Evolutionary conservation across 352 stramenopile species (phyloP), one percentile per base, ranked within the genome.

Genomic region (Stramenopiles sp.): DNA sequence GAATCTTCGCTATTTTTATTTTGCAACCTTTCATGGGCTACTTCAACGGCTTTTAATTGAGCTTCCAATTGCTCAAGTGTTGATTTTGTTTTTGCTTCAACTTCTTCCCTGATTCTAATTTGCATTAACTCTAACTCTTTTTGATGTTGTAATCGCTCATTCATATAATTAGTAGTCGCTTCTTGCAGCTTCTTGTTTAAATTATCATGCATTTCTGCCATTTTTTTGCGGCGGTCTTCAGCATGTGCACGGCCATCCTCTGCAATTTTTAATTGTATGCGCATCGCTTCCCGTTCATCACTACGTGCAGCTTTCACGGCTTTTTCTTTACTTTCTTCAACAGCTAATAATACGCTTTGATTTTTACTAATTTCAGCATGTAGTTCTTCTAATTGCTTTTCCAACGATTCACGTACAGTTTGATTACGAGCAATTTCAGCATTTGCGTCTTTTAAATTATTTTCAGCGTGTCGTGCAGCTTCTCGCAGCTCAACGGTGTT

Each of bases 301-400:
- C 27, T 20, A 20, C 53, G 20, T 69, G 53, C 53, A 20, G 20
- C 53, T 27, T 20, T 27, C 20, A 69, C 53, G 53, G 53, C 53
- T 69, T 69, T 27, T 69, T 20, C 53, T 27, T 27, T 69, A 23
- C 27, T 69, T 20, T 69, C 53, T 69, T 69, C 53, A 20, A 69
- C 20, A 23, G 53, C 20, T 69, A 27, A 23, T 27, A 69, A 27
- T 23, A 20, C 27, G 27, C 27, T 27, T 69, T 69, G 20, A 23
- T 69, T 20, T 69, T 69, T 69, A 27, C 20, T 69, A 69, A 69
- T 69, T 69, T 69, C 53, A 69, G 53, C 53, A 69, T 69, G 53
- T 27, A 69, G 53, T 69, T 69, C 53, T 69, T 69, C 27, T 69
- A 27, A 20, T 27, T 69, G 53, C 20, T 69, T 69, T 69, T 69